Evolutionary conservation across 768 basidiomycete species (phyloP).

Genomic region (Suillus spraguei): DNA sequence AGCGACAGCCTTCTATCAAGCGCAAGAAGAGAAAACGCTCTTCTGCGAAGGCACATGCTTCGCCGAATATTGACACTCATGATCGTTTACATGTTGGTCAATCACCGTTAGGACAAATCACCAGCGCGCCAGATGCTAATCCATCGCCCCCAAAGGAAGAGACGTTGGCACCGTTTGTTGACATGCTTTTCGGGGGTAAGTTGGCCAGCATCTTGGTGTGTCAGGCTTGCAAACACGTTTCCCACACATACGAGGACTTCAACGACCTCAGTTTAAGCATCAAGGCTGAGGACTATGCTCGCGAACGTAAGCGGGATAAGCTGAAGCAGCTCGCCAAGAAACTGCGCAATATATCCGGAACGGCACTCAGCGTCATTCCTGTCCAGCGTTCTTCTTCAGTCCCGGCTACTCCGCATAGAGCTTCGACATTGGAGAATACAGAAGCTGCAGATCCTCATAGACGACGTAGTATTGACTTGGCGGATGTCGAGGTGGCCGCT

Average conservation of each 20-base stretch:
- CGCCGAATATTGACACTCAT: slow-evolving; percentile 1
- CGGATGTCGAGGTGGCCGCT: slow-evolving; percentile 35
- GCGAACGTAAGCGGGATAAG: slow-evolving; percentile 75
- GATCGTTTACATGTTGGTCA: neutral
- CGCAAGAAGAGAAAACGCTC: slow-evolving; percentile 28
- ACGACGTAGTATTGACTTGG: slow-evolving; percentile 35
- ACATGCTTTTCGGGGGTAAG: slow-evolving; percentile 89
- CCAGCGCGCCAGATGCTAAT: neutral
- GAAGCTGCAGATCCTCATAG: slow-evolving; percentile 26
- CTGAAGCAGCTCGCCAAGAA: slow-evolving; percentile 74
- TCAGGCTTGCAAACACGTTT: slow-evolving; percentile 91
- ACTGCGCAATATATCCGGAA: slow-evolving; percentile 45
- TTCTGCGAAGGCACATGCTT: neutral
- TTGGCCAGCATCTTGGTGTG: slow-evolving; percentile 93
- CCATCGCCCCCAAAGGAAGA: slow-evolving; percentile 42
- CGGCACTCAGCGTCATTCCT: slow-evolving; percentile 30
- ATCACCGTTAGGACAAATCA: slow-evolving; percentile 7
- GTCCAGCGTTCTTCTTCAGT: slow-evolving; percentile 61
- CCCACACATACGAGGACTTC: slow-evolving; percentile 92
- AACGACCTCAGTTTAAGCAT: slow-evolving; percentile 91
- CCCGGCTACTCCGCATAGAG: slow-evolving; percentile 43
- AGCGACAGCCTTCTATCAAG: slow-evolving; percentile 55
- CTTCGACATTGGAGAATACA: slow-evolving; percentile 35
- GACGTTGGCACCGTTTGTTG: slow-evolving; percentile 70
- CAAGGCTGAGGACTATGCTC: slow-evolving; percentile 77